Base-by-base conservation (phyloP, 371 early-diverging fungal genomes). In the Mucor mucedo region DNA sequence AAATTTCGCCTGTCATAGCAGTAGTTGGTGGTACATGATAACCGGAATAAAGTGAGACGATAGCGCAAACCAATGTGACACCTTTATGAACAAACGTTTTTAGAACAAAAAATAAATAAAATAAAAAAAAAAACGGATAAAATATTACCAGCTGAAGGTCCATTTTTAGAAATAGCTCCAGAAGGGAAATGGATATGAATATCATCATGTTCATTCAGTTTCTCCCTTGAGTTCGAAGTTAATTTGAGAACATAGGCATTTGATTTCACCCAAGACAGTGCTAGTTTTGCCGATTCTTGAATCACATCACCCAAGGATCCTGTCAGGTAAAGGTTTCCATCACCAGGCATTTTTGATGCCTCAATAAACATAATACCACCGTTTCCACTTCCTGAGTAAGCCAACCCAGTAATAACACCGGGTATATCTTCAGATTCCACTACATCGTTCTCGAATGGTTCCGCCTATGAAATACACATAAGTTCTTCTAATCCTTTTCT, bases 1-100 rank as follows among this genome's bases (percentile, higher is more conserved):
- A 91, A 28, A 95, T 82, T 75, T 95, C 95, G n/a, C 95, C 95
- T 7, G 95, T 94, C 92, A 93, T 92, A 11, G 90, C 91, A 0
- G 79, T 80, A 30, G 79, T 79, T 5, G 69, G 58, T 2, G 88
- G 79, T 0, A 91, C 86, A 11, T 77, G 64, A 44, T 66, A 69
- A 32, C 79, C 83, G 5, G 87, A 81, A 52, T 93, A 82, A 50
- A 92, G 72, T 11, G 93, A 93, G 0, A 94, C 84, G 14, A 95
- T 74, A 5, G 92, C 87, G 6, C 87, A 86, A 3, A 84, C 87
- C 63, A 95, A 85, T 1, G 95, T 82, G 35, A 93, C 47, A 21
- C 47, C 47, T 47, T 21, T 6, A 27, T 7, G 8, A n/a, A 47
- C 8, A 44, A 4, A n/a, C 14, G 4, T 44, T 44, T 39, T 6